Evolutionary conservation across 768 basidiomycete genomes (phyloP), one percentile per base, ranked within the genome.

Genomic region (Rhizopogon vulgaris): DNA sequence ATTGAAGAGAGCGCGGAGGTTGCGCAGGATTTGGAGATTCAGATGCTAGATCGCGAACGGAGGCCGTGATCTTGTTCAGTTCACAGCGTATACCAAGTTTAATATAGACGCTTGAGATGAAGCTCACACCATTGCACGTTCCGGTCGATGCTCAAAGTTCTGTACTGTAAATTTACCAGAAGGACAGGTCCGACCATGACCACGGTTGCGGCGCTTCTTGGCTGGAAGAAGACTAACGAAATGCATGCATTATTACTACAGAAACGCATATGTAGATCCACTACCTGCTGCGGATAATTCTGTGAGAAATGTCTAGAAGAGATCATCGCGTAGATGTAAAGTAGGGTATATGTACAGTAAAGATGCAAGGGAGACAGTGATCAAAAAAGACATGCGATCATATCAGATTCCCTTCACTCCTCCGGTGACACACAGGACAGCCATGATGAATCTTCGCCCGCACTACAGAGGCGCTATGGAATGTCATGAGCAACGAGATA

Each of bases 371-470:
- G 41, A 22, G 4, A 10, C 32, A 10, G 32, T 12, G 12, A 34
- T 34, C 11, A 25, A 15, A 49, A 24, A 6, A 49, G 7, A 30
- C 6, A 7, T 43, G 14, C 22, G 22, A 15, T 49, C 43, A 62
- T 52, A 60, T 63, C 62, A 69, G 56, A 48, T 65, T 59, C 11
- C 79, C 84, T 57, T 86, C 82, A 18, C 73, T 75, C 54, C 71
- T 74, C 63, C 77, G 75, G 59, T 79, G 74, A 69, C 92, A 93
- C 0, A 90, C 82, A 3, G 91, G 92, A 67, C 91, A 94, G 2
- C 86, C 83, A 37, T 83, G 74, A 34, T 69, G 70, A 9, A 92
- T 68, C 55, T 76, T 78, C 24, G 83, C 77, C 18, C 84, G 78
- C 22, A 91, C 75, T 59, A 84, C 78, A 4, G 88, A 83, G 34